A percentile compares a stretch with the other conserved stretches of the same genome.
Conservation (phyloP, 2,329 filamentous ascomycete species). For the Sporothrix euskadiensis region DNA sequence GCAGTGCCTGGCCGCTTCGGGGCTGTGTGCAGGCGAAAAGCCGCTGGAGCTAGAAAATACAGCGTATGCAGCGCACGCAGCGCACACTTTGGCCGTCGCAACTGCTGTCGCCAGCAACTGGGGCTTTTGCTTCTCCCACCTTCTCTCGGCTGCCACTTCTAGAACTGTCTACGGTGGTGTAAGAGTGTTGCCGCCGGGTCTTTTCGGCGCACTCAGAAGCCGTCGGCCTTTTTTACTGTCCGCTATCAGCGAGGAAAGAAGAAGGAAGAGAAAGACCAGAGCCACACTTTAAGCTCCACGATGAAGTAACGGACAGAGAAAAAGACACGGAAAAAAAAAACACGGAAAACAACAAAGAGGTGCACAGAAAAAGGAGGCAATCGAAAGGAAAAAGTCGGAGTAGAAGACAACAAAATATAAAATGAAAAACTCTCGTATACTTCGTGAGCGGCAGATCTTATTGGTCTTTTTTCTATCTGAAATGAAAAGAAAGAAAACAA, state of each 20-base stretch:
- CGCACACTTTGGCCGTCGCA: too few species aligned
- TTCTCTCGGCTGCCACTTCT: background rate
- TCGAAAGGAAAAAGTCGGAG: background rate
- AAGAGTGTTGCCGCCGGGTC: background rate
- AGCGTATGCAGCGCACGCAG: background rate
- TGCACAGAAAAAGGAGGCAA: background rate
- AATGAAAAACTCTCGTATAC: background rate
- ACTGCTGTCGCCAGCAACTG: background rate
- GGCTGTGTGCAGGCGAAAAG: background rate
- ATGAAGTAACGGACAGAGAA: background rate
- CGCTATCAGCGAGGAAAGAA: background rate
- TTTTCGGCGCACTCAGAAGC: background rate
- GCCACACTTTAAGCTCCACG: background rate
- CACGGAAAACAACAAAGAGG: background rate
- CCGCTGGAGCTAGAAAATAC: background rate
- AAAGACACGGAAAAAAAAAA: background rate
- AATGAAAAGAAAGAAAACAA: too few species aligned
- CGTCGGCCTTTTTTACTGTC: background rate
- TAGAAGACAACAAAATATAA: background rate
- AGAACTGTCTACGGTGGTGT: background rate
- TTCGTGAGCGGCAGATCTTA: too few species aligned
- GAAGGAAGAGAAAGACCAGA: background rate
- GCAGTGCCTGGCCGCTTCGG: background rate
- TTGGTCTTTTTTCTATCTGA: too few species aligned
- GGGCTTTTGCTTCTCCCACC: background rate